Base-by-base conservation (phyloP, 345 rosid genomes). In the Corchorus capsularis region DNA sequence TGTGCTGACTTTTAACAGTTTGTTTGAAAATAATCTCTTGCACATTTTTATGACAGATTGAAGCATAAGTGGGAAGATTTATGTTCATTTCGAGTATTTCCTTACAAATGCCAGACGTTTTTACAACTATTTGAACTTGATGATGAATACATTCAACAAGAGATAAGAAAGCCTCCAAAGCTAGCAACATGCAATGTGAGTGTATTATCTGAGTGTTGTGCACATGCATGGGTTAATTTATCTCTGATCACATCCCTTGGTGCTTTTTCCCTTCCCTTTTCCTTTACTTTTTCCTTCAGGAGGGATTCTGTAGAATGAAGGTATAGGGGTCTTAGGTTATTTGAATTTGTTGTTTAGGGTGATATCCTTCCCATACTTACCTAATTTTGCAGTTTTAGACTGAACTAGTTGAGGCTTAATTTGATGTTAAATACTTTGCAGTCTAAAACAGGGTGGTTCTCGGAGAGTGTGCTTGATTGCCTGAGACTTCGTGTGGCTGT, bases 391-490 rank as follows among this genome's bases (percentile, higher is more conserved):
- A 35, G n/a, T 73, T 73, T 46, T 60, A 46, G 37, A 45, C 20
- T 14, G 45, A 59, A 2, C 4, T 43, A 59, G n/a, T 35, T 60
- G 15, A 45, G 56, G 68, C 45, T 77, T 39, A 11, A 47, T 22
- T 53, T 69, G 60, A 63, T 53, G 47, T 39, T 66, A 63, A 32
- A 80, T 81, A 32, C 63, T 82, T 82, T 75, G 81, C 85, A 96
- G 98, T 83, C 83, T 76, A 89, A 83, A 90, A 87, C 95, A 64
- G 98, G 99, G 76, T 96, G 99, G 99, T 93, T 96, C 84, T 85
- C 86, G 6, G 90, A 82, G 72, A 77, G 86, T 56, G 75, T 87
- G 82, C 90, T 91, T 79, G 97, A 91, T 78, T 84, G 90, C 78
- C 81, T 93, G 72, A 90, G 96, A 81, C 88, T 84, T 74, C 89